Evolutionary conservation across 1,284 basidiomycete genomes (phyloP), one percentile per base, ranked within the genome.

Genomic region (Cutaneotrichosporon cutaneum): DNA sequence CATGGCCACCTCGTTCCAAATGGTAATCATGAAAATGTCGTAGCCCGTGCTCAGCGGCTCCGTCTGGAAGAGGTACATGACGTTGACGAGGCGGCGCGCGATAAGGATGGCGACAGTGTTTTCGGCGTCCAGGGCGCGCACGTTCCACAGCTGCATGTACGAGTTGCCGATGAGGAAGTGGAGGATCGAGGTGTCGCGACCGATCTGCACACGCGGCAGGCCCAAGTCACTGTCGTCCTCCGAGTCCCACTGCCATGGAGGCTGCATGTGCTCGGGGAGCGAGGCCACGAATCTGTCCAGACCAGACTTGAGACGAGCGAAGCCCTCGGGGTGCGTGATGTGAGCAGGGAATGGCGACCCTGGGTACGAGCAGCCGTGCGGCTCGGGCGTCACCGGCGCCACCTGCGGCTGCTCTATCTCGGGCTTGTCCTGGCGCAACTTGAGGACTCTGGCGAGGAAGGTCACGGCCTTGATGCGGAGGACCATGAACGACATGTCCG

Each of bases 1-100:
- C 70, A 69, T 72, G 42, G 69, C 68, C 8, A 69, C 68, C 36
- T 68, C 66, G 59, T 69, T 70, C 70, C 70, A 72, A 27, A 69
- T 65, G 5, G 65, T 68, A 45, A 69, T 68, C 59, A 68, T 67
- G 61, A 68, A 70, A 24, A 65, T 61, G 57, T 68, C 68, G 59
- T 67, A 68, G 48, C 61, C 69, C 2, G 63, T 61, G 48, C 58
- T 60, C 60, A 68, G 52, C 16, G 65, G 68, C 48, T 63, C 60
- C 24, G 61, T 64, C 58, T 63, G 58, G 61, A 67, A 68, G 48
- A 66, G 51, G 45, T 65, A 67, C 55, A 72, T 69, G 45, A 72
- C 58, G 47, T 62, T 65, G 58, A 69, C 68, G 51, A 71, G 59
- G 27, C 70, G 62, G 48, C 69, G 59, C 1, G 71, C 71, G n/a